Evolutionary conservation across 371 early-diverging fungal genomes (phyloP).

Genomic region (Neoconidiobolus thromboides): DNA sequence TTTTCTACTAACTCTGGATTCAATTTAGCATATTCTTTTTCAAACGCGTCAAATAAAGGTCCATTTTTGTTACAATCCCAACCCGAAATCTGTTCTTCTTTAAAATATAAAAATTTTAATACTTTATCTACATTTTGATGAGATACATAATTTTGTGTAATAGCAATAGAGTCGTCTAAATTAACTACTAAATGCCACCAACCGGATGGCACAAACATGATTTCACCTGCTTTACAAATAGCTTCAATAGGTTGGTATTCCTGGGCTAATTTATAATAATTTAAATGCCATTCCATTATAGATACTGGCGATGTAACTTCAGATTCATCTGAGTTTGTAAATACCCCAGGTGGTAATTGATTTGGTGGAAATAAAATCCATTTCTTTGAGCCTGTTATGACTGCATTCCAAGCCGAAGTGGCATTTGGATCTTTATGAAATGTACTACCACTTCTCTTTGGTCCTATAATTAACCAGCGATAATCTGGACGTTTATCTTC

Average conservation of each 20-base stretch:
- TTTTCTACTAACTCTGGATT: not conserved
- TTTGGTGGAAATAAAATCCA: conserved; percentile 43
- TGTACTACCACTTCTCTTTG: conserved; percentile 33
- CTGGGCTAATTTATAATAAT: conserved; percentile 16
- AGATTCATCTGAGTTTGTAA: conserved; percentile 31
- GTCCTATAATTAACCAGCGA: conserved; percentile 52
- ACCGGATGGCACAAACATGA: conserved; percentile 45
- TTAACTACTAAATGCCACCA: conserved; percentile 63
- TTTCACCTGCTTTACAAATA: conserved; percentile 36
- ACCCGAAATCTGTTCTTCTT: conserved; percentile 36
- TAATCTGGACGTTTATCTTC: conserved; percentile 32
- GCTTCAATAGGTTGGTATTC: conserved; percentile 24
- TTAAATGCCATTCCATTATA: conserved; percentile 38
- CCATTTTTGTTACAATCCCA: conserved; percentile 4
- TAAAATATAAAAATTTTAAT: conserved; percentile 25
- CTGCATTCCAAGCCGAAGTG: conserved; percentile 52
- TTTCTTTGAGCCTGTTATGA: conserved; percentile 34
- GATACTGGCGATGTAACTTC: conserved; percentile 48
- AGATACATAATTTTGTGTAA: conserved; percentile 48
- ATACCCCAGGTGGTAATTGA: conserved; percentile 43
- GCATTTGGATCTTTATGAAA: conserved; percentile 51
- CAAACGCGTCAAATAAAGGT: not conserved
- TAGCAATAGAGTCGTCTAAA: conserved; percentile 35
- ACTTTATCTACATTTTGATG: conserved; percentile 26
- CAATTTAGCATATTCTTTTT: not conserved